Evolutionary conservation across 306 rosid species (phyloP), one percentile per base, ranked within the genome.

Genomic region (Quercus alba): DNA sequence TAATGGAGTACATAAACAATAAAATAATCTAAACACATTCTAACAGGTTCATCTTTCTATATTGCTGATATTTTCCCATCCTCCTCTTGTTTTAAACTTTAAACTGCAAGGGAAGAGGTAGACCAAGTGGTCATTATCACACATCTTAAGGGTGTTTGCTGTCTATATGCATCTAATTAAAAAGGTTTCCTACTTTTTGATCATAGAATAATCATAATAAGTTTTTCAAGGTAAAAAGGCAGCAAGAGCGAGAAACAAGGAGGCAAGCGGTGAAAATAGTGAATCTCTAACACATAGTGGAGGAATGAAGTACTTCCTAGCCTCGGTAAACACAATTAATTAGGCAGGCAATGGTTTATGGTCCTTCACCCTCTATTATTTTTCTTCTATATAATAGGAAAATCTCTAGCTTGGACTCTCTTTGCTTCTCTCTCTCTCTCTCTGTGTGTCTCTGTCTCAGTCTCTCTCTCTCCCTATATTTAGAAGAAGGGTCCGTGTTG

Each of bases 201-300:
- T 74, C 25, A 56, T 21, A 79, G 72, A 78, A 84, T 57, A 84
- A 77, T 69, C 52, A 35, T 59, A 64, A 38, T 3, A 82, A 72
- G 75, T 46, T 80, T 87, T 78, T 82, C 86, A 31, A 75, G 84
- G 75, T 69, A 54, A 85, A 86, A 80, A 21, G 25, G 56, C 15
- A 57, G 58, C 31, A 66, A 78, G 72, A 66, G 77, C 69, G 71
- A 72, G 86, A 83, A 90, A 84, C 89, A 85, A 83, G 80, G 90
- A 74, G 72, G 82, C 87, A 86, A 80, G 69, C 87, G 81, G 80
- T 86, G 82, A 80, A 82, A 81, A 81, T 77, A 51, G 56, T 78
- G 78, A 52, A 52, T 70, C 78, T 74, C 76, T 46, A 72, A 79
- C 75, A 69, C 76, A 75, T 84, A 59, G 93, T 90, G 93, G 87